phyloP scores from a whole-genome alignment of 83 land plant species.

The Picea engelmannii region DNA sequence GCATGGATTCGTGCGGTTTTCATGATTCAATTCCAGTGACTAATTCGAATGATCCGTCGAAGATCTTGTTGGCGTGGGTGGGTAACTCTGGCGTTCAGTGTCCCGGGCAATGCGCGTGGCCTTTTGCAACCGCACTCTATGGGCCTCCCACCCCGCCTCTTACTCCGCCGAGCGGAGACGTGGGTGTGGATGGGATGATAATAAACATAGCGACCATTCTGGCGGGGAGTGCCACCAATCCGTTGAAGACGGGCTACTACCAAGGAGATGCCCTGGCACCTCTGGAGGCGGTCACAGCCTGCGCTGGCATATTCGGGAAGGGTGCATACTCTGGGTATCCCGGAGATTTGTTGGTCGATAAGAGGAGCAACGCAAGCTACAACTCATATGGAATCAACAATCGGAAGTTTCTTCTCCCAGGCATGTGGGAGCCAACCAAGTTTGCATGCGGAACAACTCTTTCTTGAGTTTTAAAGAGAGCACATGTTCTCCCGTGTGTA shows the following conservation, averaged over 20 bases:
- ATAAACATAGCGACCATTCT: conserved; percentile 41
- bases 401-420: conserved; percentile 39
- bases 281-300: conserved; percentile 42
- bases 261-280: conserved; percentile 32
- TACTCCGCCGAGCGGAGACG: conserved; percentile 23
- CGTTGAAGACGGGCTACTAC: conserved; percentile 34
- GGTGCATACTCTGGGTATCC: conserved; percentile 44
- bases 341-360: conserved; percentile 28
- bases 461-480: too few species aligned
- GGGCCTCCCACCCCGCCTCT: conserved; percentile 27
- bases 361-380: conserved; percentile 23
- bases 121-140: conserved; percentile 21
- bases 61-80: conserved; percentile 5
- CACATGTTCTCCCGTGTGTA: too few species aligned
- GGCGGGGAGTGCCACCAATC: conserved; percentile 38
- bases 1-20: conserved; percentile 32
- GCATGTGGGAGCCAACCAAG: conserved; percentile 36
- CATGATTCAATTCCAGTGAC: conserved; percentile 15
- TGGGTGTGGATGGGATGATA: too few species aligned
- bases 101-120: conserved; percentile 44
- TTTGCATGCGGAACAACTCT: conserved; percentile 7
- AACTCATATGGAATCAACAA: conserved; percentile 33
- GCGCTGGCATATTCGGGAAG: conserved; percentile 30
- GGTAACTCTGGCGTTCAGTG: conserved; percentile 30
- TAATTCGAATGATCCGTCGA: background rate